These are phyloP conservation scores for Lumnitzera littorea DNA, from an alignment of 345 rosid species.

Conservation along the genomic window DNA sequence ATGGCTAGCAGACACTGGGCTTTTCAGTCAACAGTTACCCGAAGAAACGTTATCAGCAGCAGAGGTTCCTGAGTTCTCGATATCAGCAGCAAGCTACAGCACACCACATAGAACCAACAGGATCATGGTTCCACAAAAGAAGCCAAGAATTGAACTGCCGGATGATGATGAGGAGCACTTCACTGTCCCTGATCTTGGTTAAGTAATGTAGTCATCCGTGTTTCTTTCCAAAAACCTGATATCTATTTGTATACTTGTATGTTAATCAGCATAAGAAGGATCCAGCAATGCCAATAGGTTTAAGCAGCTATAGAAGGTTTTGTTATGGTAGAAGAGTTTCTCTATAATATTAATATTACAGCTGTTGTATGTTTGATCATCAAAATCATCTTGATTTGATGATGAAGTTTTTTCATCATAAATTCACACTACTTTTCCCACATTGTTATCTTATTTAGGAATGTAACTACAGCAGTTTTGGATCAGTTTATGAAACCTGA, in stretches of 20 bases:
- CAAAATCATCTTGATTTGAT: too few relatives aligned
- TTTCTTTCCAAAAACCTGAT: not conserved
- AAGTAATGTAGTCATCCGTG: constrained; percentile 9
- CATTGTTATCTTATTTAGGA: too few relatives aligned
- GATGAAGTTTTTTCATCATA: too few relatives aligned
- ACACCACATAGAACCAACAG: constrained; percentile 42
- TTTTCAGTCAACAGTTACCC: constrained; percentile 54
- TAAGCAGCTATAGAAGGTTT: too few relatives aligned
- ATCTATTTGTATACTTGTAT: not conserved
- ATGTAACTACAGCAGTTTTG: too few relatives aligned
- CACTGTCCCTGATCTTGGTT: constrained; percentile 88
- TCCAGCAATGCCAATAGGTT: too few relatives aligned
- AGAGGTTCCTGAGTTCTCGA: constrained; percentile 82
- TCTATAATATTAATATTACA: too few relatives aligned
- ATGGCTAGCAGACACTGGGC: constrained; percentile 77
- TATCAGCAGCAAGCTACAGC: constrained; percentile 22
- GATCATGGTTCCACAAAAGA: constrained; percentile 50
- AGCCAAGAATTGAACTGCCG: constrained; percentile 55
- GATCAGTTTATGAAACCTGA: too few relatives aligned
- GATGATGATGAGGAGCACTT: constrained; percentile 75
- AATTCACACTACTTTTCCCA: too few relatives aligned
- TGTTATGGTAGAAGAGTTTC: too few relatives aligned
- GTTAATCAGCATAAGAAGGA: not conserved
- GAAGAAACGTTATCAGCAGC: constrained; percentile 64
- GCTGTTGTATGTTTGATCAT: too few relatives aligned